Percentiles rank a stretch among this genome's conserved stretches.
Evolutionary conservation across 2,329 filamentous ascomycete species (phyloP).

Genomic region (Colletotrichum tanaceti): DNA sequence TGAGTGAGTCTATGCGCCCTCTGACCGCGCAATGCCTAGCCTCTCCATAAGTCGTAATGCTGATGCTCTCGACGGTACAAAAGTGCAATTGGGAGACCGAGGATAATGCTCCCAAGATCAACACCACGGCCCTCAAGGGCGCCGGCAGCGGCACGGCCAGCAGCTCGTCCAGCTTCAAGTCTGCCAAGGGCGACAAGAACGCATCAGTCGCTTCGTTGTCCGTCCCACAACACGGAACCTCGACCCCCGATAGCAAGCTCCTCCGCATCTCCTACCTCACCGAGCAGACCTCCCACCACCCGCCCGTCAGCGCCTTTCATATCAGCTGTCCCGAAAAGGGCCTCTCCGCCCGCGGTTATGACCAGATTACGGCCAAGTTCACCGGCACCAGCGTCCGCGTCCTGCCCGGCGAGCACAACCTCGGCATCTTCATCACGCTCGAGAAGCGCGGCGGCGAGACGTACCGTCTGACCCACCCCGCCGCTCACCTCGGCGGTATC

Average conservation of each 20-base stretch:
- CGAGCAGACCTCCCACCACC: constrained; percentile 97
- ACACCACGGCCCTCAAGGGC: constrained; percentile 57
- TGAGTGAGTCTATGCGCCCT: constrained; percentile 56
- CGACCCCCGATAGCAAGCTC: constrained; percentile 58
- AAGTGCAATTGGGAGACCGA: constrained; percentile 96
- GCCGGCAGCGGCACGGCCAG: constrained; percentile 53
- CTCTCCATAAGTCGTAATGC: constrained; percentile 8
- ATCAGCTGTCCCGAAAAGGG: constrained; percentile 93
- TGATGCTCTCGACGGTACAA: constrained; percentile 35
- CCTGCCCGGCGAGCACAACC: constrained; percentile 89
- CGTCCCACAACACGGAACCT: constrained; percentile 60
- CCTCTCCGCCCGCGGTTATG: constrained; percentile 87
- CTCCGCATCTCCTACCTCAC: constrained; percentile 93
- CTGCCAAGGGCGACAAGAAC: constrained; percentile 55
- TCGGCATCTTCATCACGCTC: constrained; percentile 93
- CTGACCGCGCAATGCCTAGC: background rate
- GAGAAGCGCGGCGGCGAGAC: constrained; percentile 85
- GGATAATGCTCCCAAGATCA: constrained; percentile 77
- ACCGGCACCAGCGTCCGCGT: constrained; percentile 95
- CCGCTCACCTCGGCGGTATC: constrained; percentile 90
- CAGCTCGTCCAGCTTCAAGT: constrained; percentile 62
- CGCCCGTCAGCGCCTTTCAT: constrained; percentile 95
- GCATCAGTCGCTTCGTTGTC: constrained; percentile 63
- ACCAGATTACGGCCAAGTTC: constrained; percentile 97
- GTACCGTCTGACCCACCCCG: constrained; percentile 94